Conservation (phyloP, 495 filamentous ascomycete species). For the Parmelia sp. region DNA sequence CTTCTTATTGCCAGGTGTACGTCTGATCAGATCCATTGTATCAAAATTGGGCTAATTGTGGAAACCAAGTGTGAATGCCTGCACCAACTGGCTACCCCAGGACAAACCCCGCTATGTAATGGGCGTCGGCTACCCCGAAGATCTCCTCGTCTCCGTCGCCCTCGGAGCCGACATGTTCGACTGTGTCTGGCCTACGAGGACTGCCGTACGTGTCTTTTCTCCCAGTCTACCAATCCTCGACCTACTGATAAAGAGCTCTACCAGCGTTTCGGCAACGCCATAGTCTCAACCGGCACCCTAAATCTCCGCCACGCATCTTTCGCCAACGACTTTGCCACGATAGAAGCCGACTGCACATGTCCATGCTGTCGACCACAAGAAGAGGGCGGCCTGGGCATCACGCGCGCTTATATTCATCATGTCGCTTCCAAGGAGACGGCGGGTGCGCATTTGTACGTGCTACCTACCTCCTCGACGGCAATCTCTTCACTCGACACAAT, state of each 20-base stretch:
- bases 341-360: conserved; percentile 78
- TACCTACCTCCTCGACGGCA: not conserved
- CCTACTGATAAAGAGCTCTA: not conserved
- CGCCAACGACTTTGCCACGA: conserved; percentile 70
- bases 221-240: not conserved
- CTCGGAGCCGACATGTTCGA: conserved; percentile 99
- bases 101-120: conserved; percentile 95
- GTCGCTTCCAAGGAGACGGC: conserved; percentile 90
- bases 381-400: conserved; percentile 74
- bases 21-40: conserved; percentile 13
- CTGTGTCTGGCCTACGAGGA: conserved; percentile 97
- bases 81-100: conserved; percentile 78
- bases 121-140: conserved; percentile 96
- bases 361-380: conserved; percentile 61
- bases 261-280: conserved; percentile 83
- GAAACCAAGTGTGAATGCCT: conserved; percentile 63
- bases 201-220: conserved; percentile 49
- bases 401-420: conserved; percentile 85
- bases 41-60: not conserved
- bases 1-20: conserved; percentile 55
- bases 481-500: not conserved
- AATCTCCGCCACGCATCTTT: conserved; percentile 75
- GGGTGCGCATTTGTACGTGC: conserved; percentile 71
- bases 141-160: conserved; percentile 83
- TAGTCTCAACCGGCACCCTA: conserved; percentile 71